Base-by-base conservation (phyloP, 1,284 basidiomycete species). In the Cutaneotrichosporon sp. region DNA sequence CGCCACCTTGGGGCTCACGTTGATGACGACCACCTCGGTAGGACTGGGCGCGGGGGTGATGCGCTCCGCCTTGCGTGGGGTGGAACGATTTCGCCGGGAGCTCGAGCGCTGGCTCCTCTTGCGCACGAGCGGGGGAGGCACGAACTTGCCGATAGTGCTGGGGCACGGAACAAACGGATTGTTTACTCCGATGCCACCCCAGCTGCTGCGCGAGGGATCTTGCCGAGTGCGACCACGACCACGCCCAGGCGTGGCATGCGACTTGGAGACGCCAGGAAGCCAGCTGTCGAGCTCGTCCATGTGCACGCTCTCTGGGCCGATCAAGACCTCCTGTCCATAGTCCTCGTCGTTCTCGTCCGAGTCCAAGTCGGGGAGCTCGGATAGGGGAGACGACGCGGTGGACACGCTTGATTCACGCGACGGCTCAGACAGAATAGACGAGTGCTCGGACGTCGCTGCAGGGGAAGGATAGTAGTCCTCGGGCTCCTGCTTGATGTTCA, bases 211-310 rank as follows among this genome's bases (percentile, higher is more conserved):
- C 65, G 45, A 22, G 24, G 53, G 45, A 29, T 45, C 20, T 57
- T 55, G 54, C 5, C 59, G 63, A 9, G 59, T 56, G 22, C 60
- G 61, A 0, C 56, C 60, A 9, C 65, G 62, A 2, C 62, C 60
- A 29, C 71, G 67, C 43, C 68, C 68, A 13, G 71, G 72, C 11
- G 69, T 69, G 20, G 68, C 59, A n/a, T 70, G 65, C 0, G 55
- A 53, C 54, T 54, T 55, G 14, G 25, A 64, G 8, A 22, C 54
- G n/a, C 31, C 38, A 2, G 72, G 69, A 42, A 76, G 62, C 72
- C 72, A 73, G n/a, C 70, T 72, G 54, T 78, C 76, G 3, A 78
- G 65, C 59, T 78, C 76, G 22, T 78, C 76, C 25, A 78, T 53
- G 13, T 62, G 66, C 22, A 78, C 60, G 56, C 74, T 77, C 66